A percentile compares a stretch with the other conserved stretches of the same genome.
Evolutionary conservation across 2,329 filamentous ascomycete species (phyloP).

Genomic region (Pseudodiploospora longispora): DNA sequence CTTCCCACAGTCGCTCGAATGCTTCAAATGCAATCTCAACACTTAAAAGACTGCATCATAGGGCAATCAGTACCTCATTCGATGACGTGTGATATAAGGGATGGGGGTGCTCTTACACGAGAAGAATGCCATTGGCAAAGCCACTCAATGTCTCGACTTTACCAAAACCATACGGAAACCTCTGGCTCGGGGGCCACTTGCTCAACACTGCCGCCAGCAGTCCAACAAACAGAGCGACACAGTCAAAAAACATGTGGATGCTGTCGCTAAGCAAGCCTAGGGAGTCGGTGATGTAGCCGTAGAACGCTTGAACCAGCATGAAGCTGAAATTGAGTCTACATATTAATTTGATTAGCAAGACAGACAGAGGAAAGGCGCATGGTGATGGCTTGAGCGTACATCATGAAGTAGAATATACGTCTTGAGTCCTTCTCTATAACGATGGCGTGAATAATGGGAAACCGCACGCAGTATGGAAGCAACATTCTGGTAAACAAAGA

Average conservation of each 20-base stretch:
- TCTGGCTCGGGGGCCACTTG: slow-evolving; percentile 86
- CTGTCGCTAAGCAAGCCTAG: slow-evolving; percentile 93
- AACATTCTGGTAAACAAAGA: slow-evolving; percentile 67
- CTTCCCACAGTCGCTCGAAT: slow-evolving; percentile 76
- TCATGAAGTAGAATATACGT: slow-evolving; percentile 95
- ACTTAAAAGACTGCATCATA: slow-evolving; percentile 64
- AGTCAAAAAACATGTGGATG: slow-evolving; percentile 99
- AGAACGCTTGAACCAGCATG: slow-evolving; percentile 90
- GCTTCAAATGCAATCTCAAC: slow-evolving; percentile 95
- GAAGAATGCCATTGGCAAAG: slow-evolving; percentile 90
- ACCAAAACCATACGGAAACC: slow-evolving; percentile 91
- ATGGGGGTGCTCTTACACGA: slow-evolving; percentile 54
- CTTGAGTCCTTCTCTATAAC: slow-evolving; percentile 86
- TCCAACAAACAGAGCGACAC: slow-evolving; percentile 82
- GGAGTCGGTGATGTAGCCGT: slow-evolving; percentile 88
- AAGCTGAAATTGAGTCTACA: slow-evolving; percentile 82
- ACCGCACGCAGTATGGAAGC: slow-evolving; percentile 59
- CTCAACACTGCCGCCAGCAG: slow-evolving; percentile 88
- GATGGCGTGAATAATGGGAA: slow-evolving; percentile 77
- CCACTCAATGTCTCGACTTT: slow-evolving; percentile 95
- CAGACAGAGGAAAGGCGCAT: too few relatives aligned
- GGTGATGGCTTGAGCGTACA: slow-evolving; percentile 41
- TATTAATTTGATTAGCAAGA: background rate
- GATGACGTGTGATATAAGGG: background rate
- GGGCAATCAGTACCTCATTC: slow-evolving; percentile 9